A percentile compares a stretch with the other conserved stretches of the same genome.
Evolutionary conservation across 1,284 basidiomycete species (phyloP).

Genomic region (Xerocomus nothofagi): DNA sequence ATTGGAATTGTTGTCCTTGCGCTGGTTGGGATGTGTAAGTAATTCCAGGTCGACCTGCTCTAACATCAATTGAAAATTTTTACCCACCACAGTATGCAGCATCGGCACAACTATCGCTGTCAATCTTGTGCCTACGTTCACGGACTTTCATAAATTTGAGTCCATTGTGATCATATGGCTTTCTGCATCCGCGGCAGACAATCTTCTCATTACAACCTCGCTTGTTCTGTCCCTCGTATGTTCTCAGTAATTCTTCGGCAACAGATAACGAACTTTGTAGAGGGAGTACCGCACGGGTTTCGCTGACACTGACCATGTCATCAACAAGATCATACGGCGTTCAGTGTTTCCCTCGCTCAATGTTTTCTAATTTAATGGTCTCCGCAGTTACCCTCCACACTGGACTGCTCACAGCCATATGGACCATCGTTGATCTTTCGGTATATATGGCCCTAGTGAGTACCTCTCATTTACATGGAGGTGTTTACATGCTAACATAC

Average conservation of each 20-base stretch:
- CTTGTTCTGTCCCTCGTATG: conserved; percentile 33
- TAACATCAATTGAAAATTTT: neutral
- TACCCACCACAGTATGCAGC: conserved; percentile 27
- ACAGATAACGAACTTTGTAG: conserved; percentile 11
- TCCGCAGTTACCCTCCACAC: conserved; percentile 38
- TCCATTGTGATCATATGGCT: conserved; percentile 36
- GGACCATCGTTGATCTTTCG: conserved; percentile 34
- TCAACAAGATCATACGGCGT: conserved; percentile 37
- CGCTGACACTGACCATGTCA: conserved; percentile 33
- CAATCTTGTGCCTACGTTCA: conserved; percentile 31
- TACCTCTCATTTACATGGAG: neutral
- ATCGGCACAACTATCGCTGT: conserved; percentile 36
- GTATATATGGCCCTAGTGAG: conserved; percentile 34
- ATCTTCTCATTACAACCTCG: conserved; percentile 31
- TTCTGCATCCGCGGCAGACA: conserved; percentile 30
- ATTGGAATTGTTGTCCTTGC: conserved; percentile 30
- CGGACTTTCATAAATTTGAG: conserved; percentile 33
- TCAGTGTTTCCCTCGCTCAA: neutral
- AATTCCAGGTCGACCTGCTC: too few species aligned
- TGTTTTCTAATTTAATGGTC: neutral
- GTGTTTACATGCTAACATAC: conserved; percentile 6
- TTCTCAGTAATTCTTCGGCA: neutral
- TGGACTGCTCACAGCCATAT: conserved; percentile 38
- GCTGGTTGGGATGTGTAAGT: conserved; percentile 26
- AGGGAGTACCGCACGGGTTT: conserved; percentile 35